These are phyloP conservation scores for Neurospora tetraspora DNA, from an alignment of 495 filamentous ascomycete genomes.

Conservation along the genomic window DNA sequence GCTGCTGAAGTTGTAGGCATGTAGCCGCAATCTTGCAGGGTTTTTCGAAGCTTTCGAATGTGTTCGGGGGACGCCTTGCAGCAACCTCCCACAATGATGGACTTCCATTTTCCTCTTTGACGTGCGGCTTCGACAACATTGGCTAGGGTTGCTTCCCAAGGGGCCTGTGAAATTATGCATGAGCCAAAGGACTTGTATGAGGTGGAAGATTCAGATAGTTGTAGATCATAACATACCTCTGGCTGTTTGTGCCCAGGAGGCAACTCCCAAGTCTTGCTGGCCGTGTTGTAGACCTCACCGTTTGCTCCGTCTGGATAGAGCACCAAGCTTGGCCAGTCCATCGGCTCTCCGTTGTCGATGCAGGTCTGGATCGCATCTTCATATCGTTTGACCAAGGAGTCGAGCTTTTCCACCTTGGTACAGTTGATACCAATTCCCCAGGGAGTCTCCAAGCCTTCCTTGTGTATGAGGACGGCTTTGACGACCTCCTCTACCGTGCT, in stretches of 20 bases:
- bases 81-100: constrained; percentile 50
- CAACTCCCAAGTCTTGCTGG: constrained; percentile 47
- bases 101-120: constrained; percentile 44
- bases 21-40: not conserved
- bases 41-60: constrained; percentile 36
- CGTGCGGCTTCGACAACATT: constrained; percentile 45
- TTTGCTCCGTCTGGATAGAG: constrained; percentile 62
- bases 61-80: constrained; percentile 46
- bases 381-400: constrained; percentile 35
- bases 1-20: not conserved
- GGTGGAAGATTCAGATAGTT: too few species aligned
- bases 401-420: constrained; percentile 47
- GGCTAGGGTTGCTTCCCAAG: constrained; percentile 47
- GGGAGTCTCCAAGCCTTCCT: constrained; percentile 22
- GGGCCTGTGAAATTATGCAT: constrained; percentile 1
- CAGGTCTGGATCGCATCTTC: constrained; percentile 29
- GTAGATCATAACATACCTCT: constrained; percentile 6
- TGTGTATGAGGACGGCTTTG: constrained; percentile 26
- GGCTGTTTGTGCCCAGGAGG: constrained; percentile 11
- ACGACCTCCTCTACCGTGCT: constrained; percentile 36
- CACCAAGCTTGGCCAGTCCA: constrained; percentile 44
- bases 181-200: not conserved
- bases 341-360: constrained; percentile 17
- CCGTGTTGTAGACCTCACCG: constrained; percentile 54
- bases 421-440: constrained; percentile 62